phyloP scores from a whole-genome alignment of 1,284 basidiomycete genomes.

The Clitocybe nebularis region DNA sequence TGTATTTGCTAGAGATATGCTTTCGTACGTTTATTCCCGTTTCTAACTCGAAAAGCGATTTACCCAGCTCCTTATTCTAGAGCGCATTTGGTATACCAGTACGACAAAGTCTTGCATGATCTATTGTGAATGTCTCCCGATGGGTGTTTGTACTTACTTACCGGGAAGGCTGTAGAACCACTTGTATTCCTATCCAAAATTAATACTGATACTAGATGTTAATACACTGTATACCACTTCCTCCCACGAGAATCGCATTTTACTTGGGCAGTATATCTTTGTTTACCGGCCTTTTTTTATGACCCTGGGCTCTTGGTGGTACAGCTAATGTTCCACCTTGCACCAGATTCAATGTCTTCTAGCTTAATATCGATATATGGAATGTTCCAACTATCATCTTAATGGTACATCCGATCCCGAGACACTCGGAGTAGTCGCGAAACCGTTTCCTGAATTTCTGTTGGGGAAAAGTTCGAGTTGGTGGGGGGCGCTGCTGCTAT shows the following conservation, averaged over 20 bases:
- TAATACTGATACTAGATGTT: no score
- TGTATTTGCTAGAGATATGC: conserved; percentile 77
- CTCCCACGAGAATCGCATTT: no score
- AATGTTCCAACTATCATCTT: background rate
- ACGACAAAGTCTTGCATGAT: conserved; percentile 64
- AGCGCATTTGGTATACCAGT: conserved; percentile 64
- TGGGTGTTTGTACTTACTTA: conserved; percentile 1
- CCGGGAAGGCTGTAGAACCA: no score
- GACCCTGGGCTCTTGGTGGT: no score
- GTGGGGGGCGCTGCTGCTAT: conserved; percentile 17
- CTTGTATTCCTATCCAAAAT: no score
- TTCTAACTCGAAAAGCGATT: background rate
- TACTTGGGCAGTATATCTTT: no score
- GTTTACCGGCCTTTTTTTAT: no score
- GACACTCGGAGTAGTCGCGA: no score
- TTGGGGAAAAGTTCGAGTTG: background rate
- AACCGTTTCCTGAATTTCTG: background rate
- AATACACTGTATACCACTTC: no score
- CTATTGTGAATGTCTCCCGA: conserved; percentile 33
- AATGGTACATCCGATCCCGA: no score
- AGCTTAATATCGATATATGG: background rate
- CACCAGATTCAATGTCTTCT: background rate
- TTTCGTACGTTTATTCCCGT: conserved; percentile 35
- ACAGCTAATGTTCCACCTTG: background rate
- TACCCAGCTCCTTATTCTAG: conserved; percentile 23